phyloP scores from a whole-genome alignment of 1,139 yeast species.

The Sugiyamaella neomexicana region DNA sequence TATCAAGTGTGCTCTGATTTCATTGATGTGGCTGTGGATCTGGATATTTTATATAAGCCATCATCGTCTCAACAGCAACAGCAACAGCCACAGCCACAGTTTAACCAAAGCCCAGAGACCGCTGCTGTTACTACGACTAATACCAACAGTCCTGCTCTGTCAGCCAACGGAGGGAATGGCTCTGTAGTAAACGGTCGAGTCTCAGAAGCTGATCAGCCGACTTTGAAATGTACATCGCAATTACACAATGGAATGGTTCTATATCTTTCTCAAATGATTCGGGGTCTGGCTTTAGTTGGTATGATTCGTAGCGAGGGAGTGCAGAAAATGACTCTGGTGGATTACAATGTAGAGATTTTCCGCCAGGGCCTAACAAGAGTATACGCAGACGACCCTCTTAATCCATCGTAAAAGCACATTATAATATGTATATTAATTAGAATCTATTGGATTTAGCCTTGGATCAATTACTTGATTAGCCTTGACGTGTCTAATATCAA shows the following conservation, averaged over 20 bases:
- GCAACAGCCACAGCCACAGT: conserved; percentile 6
- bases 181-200: neutral
- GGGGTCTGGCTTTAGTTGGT: conserved; percentile 90
- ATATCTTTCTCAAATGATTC: conserved; percentile 85
- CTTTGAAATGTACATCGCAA: conserved; percentile 67
- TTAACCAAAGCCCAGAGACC: conserved; percentile 8
- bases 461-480: too few species aligned
- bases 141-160: neutral
- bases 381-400: conserved; percentile 43
- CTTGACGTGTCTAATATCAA: too few species aligned
- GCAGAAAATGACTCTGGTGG: conserved; percentile 66
- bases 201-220: conserved; percentile 31
- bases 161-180: neutral
- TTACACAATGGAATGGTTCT: conserved; percentile 80
- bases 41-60: conserved; percentile 51
- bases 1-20: conserved; percentile 97
- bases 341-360: conserved; percentile 83
- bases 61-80: conserved; percentile 1
- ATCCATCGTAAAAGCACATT: neutral
- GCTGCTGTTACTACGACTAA: too few species aligned
- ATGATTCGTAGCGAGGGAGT: conserved; percentile 62
- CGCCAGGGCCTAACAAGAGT: conserved; percentile 76
- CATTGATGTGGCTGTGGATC: conserved; percentile 88
- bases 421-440: neutral
- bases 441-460: conserved; percentile 23